Base-by-base conservation (phyloP, 169 alveolate genomes). In the Cryptosporidium canis region DNA sequence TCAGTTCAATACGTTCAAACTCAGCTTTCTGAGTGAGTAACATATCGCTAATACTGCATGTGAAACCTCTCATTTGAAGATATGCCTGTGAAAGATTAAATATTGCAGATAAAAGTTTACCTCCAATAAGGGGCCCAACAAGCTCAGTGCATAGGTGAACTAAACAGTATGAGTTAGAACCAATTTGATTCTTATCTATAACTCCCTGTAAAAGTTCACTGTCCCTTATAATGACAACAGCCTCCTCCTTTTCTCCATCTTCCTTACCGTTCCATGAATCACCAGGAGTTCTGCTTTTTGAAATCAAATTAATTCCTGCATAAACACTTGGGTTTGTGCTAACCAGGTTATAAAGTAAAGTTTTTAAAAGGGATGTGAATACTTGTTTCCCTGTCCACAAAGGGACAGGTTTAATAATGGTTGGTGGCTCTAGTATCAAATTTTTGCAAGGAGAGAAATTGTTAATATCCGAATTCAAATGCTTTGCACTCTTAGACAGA, bases 331-430 rank as follows among this genome's bases (percentile, higher is more conserved):
- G 87, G 8, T 77, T 63, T 0, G 58, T 58, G 27, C 87, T 77
- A 24, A 61, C 70, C 8, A 61, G 61, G 51, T 39, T 56, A 29
- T 77, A 58, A 14, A 77, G 63, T 21, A 77, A 24, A 6, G 87
- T 77, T 29, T 77, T 77, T 43, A 77, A 77, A 27, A 77, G 55
- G 24, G 87, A 77, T 27, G 87, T 77, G 16, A 77, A 35, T 6
- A 77, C 96, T 91, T 97, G 98, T 85, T 98, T 98, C 29, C 99
- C 99, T 5, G 99, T 97, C 99, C 99, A 98, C 55, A 94, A 65
- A 41, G 83, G 90, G 51, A 90, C 91, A 2, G 99, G 99, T 67
- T 95, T 96, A 18, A 97, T 58, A 9, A 97, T 92, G 5, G 99
- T 96, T 21, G 99, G 99, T 18, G 95, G 96, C 68, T 94, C 97